These are phyloP conservation scores for Cryoendolithus antarcticus DNA, from an alignment of 2,329 filamentous ascomycete genomes.

Conservation along the genomic window DNA sequence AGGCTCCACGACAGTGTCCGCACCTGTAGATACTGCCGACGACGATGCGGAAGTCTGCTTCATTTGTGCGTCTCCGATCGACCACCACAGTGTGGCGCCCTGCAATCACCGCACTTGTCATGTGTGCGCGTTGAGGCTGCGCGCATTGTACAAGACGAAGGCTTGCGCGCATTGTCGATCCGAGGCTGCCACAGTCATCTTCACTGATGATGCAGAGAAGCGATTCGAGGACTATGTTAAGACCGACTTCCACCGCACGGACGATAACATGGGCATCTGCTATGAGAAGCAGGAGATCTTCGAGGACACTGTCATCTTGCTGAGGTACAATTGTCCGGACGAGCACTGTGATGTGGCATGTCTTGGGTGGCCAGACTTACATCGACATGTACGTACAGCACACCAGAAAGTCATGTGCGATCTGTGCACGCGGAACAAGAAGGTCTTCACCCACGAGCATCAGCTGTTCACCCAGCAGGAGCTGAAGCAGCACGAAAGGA, in stretches of 20 bases:
- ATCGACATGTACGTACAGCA: conserved; percentile 65
- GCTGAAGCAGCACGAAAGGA: conserved; percentile 74
- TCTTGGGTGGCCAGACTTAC: conserved; percentile 64
- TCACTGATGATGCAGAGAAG: conserved; percentile 74
- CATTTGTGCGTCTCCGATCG: conserved; percentile 85
- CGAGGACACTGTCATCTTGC: conserved; percentile 74
- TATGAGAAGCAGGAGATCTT: conserved; percentile 84
- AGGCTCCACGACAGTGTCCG: not conserved
- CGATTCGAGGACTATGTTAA: conserved; percentile 68
- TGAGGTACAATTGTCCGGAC: conserved; percentile 93
- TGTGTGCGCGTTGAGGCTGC: conserved; percentile 82
- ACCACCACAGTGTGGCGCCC: conserved; percentile 77
- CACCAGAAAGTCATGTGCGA: conserved; percentile 88
- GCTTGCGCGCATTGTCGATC: conserved; percentile 92
- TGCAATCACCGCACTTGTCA: conserved; percentile 97
- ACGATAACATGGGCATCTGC: conserved; percentile 79
- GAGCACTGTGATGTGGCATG: conserved; percentile 73
- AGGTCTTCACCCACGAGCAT: conserved; percentile 96
- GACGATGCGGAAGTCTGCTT: conserved; percentile 70
- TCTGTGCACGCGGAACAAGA: conserved; percentile 86
- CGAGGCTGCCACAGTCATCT: conserved; percentile 70
- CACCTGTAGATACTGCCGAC: conserved; percentile 13
- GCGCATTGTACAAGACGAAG: conserved; percentile 91
- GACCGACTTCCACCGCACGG: conserved; percentile 61
- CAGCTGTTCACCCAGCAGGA: conserved; percentile 75